These are phyloP conservation scores for Phlyctochytrium planicorne DNA, from an alignment of 192 early-diverging fungal species.

Conservation along the genomic window DNA sequence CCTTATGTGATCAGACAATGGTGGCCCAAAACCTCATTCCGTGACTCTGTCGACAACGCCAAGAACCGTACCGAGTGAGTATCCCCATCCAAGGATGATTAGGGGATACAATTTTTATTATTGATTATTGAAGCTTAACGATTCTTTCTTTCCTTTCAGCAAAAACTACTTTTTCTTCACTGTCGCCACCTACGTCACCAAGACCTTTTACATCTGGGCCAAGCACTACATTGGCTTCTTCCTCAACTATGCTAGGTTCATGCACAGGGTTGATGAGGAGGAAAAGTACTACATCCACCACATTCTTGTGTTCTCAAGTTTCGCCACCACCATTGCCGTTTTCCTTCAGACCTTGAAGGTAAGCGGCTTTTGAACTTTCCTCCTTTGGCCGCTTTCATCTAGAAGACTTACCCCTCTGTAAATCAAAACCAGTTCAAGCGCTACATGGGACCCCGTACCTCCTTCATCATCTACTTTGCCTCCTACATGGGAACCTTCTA, in stretches of 20 bases:
- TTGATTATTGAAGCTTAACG: background rate
- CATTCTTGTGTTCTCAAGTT: slow-evolving; percentile 18
- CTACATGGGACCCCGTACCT: slow-evolving; percentile 28
- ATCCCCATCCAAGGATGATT: too few relatives aligned
- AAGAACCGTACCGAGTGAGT: slow-evolving; percentile 21
- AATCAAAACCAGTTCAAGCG: slow-evolving; percentile 23
- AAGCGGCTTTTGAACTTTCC: too few relatives aligned
- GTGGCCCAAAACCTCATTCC: slow-evolving; percentile 33
- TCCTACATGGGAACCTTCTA: slow-evolving; percentile 30
- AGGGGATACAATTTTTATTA: too few relatives aligned
- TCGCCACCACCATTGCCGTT: slow-evolving; percentile 25
- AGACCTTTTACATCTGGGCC: slow-evolving; percentile 36
- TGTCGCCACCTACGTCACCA: slow-evolving; percentile 24
- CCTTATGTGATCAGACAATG: slow-evolving; percentile 24
- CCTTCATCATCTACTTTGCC: slow-evolving; percentile 27
- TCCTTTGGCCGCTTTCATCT: too few relatives aligned
- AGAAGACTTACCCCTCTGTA: too few relatives aligned
- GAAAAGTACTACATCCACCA: slow-evolving; percentile 29
- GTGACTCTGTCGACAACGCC: slow-evolving; percentile 25
- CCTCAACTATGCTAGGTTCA: slow-evolving; percentile 32
- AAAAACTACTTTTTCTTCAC: slow-evolving; percentile 21
- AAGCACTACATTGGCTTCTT: slow-evolving; percentile 35
- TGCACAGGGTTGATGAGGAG: slow-evolving; percentile 12
- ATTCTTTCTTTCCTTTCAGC: background rate
- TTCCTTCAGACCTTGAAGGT: slow-evolving; percentile 32